Base-by-base conservation (phyloP, 2,329 filamentous ascomycete species). In the Microsporum canis region DNA sequence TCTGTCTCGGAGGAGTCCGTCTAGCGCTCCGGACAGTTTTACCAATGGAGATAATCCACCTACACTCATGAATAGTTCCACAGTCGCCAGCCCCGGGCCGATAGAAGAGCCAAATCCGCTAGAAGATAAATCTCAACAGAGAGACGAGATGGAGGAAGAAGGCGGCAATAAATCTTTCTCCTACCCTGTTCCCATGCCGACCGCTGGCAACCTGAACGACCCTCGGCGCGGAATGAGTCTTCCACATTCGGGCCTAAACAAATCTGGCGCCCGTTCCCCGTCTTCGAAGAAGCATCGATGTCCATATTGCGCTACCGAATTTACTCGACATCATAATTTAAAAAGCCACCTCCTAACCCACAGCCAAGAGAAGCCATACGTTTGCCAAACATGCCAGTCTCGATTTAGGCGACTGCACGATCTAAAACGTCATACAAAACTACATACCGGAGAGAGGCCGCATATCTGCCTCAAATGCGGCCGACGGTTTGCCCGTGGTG, bases 291-390 rank as follows among this genome's bases (percentile, higher is more conserved):
- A 53, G 70, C 92, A 99, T 77, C 95, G 94, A 73, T 99, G 94
- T 71, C 92, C 90, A 0, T 96, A 95, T 73, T 99, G 94, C 79
- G 85, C 90, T 43, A 96, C 94, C 3, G 94, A 96, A 70, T 99
- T 99, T 68, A 99, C 94, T 33, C 85, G 94, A 51, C 94, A 97
- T 71, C 94, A 97, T 72, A 97, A 99, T 70, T 82, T 97, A 33
- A 99, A 97, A 77, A 96, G 91, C 67, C 94, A 99, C 76, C 82
- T 99, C 61, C 83, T 99, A 71, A 97, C 94, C 0, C 94, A 97
- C 74, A 96, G 91, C 69, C 92, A 99, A 79, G 94, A 99, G 74
- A 99, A 99, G 75, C 94, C 94, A 0, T 99, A 94, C 71, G 84
- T 94, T 33, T 99, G 94, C 71, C 86, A 89, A 64, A 90, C 89